phyloP scores from a whole-genome alignment of 176 grass and related monocot species.

The Zoysia japonica region DNA sequence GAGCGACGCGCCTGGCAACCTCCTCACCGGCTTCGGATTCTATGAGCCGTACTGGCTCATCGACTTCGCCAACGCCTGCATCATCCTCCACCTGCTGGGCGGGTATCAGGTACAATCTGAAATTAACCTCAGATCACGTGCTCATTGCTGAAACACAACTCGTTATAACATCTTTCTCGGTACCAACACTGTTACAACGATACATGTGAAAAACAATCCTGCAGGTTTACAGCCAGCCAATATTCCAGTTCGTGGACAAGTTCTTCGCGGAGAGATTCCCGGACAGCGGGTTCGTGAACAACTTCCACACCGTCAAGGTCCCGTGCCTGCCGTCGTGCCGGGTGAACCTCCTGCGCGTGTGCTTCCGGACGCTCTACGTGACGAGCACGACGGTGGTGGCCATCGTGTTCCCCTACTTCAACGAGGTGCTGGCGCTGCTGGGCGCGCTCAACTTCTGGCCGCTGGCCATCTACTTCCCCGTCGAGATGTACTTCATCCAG shows the following conservation, averaged over 20 bases:
- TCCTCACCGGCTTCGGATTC: slow-evolving; percentile 83
- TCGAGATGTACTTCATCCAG: slow-evolving; percentile 90
- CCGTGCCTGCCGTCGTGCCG: slow-evolving; percentile 47
- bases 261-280: slow-evolving; percentile 51
- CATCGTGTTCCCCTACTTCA: slow-evolving; percentile 76
- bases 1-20: slow-evolving; percentile 67
- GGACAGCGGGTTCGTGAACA: slow-evolving; percentile 59
- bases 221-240: slow-evolving; percentile 76
- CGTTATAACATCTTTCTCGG: too few species aligned
- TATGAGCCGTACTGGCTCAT: slow-evolving; percentile 77
- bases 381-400: slow-evolving; percentile 59
- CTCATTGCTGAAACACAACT: neutral
- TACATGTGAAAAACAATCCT: neutral
- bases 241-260: slow-evolving; percentile 62
- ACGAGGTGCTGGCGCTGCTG: slow-evolving; percentile 68
- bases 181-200: neutral
- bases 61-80: slow-evolving; percentile 79
- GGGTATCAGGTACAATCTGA: slow-evolving; percentile 58
- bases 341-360: slow-evolving; percentile 60
- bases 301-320: slow-evolving; percentile 52
- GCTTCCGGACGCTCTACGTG: slow-evolving; percentile 72
- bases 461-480: slow-evolving; percentile 80
- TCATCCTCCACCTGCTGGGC: slow-evolving; percentile 70
- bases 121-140: neutral
- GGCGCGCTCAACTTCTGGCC: slow-evolving; percentile 81